Conservation (phyloP, 2,329 filamentous ascomycete species). For the Cladosporium colombiae region DNA sequence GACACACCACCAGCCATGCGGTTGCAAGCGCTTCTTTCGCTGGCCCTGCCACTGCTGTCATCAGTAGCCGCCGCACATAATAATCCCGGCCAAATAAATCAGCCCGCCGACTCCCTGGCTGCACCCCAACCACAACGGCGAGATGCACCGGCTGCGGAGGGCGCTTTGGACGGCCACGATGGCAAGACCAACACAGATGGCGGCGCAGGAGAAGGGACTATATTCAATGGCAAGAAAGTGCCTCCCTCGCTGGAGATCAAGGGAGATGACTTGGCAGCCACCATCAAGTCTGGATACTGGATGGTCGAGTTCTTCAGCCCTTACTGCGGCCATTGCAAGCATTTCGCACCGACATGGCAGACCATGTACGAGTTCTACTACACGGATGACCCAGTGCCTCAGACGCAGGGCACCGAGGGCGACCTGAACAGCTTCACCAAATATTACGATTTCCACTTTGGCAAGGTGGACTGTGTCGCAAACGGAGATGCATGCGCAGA, state of each 20-base stretch:
- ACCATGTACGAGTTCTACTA: constrained; percentile 95
- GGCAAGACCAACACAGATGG: constrained; percentile 40
- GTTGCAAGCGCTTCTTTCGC: constrained; percentile 31
- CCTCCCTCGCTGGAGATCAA: constrained; percentile 65
- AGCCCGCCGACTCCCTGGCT: constrained; percentile 19
- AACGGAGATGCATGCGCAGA: constrained; percentile 75
- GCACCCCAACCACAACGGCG: constrained; percentile 12
- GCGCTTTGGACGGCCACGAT: constrained; percentile 35
- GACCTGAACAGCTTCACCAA: constrained; percentile 70
- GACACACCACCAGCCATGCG: constrained; percentile 31
- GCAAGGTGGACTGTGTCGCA: constrained; percentile 79
- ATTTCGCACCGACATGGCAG: constrained; percentile 82
- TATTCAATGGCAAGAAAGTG: constrained; percentile 67
- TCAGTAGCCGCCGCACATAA: constrained; percentile 25
- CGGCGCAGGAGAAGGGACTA: constrained; percentile 44
- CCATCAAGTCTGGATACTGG: constrained; percentile 68
- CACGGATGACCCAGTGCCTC: constrained; percentile 72
- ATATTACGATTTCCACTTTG: constrained; percentile 90
- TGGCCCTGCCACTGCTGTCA: constrained; percentile 33
- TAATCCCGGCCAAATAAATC: constrained; percentile 22
- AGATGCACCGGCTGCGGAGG: constrained; percentile 24
- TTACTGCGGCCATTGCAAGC: constrained; percentile 68
- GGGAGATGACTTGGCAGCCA: constrained; percentile 58
- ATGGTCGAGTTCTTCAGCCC: constrained; percentile 55
- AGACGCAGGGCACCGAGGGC: constrained; percentile 51